Conservation (phyloP, 164 flowering plant species). For the Nymphaea colorata region DNA sequence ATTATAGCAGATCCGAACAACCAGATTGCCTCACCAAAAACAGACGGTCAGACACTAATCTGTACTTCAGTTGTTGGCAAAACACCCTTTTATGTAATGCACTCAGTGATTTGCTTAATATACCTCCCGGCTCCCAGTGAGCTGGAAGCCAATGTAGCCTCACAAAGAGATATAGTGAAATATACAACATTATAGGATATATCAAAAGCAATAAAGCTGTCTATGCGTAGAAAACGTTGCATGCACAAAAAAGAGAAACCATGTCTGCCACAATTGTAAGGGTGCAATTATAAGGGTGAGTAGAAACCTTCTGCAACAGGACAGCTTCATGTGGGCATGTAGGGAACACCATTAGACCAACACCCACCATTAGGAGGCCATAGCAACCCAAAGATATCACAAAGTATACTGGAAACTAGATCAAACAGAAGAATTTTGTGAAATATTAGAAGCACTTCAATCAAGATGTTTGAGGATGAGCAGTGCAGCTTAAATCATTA, state of each 20-base stretch:
- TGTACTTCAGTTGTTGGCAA: background rate
- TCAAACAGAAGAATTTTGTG: background rate
- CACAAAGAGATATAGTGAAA: background rate
- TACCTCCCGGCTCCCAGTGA: too few relatives aligned
- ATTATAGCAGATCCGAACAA: too few relatives aligned
- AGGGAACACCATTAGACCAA: constrained; percentile 26
- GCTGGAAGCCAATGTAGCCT: background rate
- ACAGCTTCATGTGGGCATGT: constrained; percentile 73
- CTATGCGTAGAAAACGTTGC: too few relatives aligned
- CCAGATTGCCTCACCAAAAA: too few relatives aligned
- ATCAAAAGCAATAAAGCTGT: background rate
- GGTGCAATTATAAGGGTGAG: background rate
- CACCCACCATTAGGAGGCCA: constrained; percentile 85
- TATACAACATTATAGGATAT: background rate
- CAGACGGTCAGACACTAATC: too few relatives aligned
- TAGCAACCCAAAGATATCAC: constrained; percentile 80
- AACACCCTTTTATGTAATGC: background rate
- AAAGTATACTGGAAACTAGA: constrained; percentile 70
- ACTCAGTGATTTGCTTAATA: background rate
- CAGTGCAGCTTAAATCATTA: background rate
- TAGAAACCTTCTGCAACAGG: constrained; percentile 58
- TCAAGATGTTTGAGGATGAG: background rate
- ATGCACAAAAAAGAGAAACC: too few relatives aligned
- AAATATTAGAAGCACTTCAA: background rate
- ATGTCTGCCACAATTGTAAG: too few relatives aligned